phyloP scores from a whole-genome alignment of 192 early-diverging fungal species.

The Linderina pennispora region DNA sequence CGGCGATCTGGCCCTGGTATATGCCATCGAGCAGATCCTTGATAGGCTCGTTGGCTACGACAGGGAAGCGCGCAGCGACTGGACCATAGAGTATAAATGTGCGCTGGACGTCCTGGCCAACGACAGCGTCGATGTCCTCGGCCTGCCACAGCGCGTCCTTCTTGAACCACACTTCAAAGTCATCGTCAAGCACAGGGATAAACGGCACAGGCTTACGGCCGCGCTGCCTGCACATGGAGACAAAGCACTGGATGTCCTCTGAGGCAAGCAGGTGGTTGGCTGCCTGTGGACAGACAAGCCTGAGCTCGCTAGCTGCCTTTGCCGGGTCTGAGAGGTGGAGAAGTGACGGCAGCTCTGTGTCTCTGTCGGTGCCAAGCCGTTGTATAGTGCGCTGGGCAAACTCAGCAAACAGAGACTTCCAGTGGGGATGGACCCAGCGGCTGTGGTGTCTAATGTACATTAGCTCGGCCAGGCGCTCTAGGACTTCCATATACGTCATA shows the following conservation, averaged over 20 bases:
- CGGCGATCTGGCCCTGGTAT: slow-evolving; percentile 62
- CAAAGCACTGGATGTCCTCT: slow-evolving; percentile 24
- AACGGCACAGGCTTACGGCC: slow-evolving; percentile 86
- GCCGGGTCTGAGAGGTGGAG: too few species aligned
- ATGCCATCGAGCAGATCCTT: slow-evolving; percentile 84
- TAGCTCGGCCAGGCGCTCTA: slow-evolving; percentile 73
- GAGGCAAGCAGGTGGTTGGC: slow-evolving; percentile 14
- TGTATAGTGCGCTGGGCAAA: slow-evolving; percentile 68
- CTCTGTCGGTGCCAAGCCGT: too few species aligned
- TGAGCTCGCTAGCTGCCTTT: slow-evolving; percentile 54
- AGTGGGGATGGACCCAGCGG: slow-evolving; percentile 75
- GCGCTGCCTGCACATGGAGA: slow-evolving; percentile 34
- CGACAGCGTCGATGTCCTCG: slow-evolving; percentile 77
- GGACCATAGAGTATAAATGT: slow-evolving; percentile 85
- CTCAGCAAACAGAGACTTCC: slow-evolving; percentile 70
- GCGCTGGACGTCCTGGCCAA: slow-evolving; percentile 58
- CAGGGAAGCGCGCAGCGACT: slow-evolving; percentile 66
- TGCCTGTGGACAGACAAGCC: background rate
- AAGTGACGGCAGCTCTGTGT: too few species aligned
- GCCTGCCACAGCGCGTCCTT: slow-evolving; percentile 88
- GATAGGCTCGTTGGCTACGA: slow-evolving; percentile 71
- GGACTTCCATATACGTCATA: slow-evolving; percentile 90
- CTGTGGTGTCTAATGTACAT: slow-evolving; percentile 60
- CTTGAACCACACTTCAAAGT: slow-evolving; percentile 92
- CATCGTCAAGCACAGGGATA: slow-evolving; percentile 84